Percentiles rank a stretch among this genome's conserved stretches.
Evolutionary conservation across 2,329 filamentous ascomycete genomes (phyloP).

Genomic region (Sarocladiaceae sp.): DNA sequence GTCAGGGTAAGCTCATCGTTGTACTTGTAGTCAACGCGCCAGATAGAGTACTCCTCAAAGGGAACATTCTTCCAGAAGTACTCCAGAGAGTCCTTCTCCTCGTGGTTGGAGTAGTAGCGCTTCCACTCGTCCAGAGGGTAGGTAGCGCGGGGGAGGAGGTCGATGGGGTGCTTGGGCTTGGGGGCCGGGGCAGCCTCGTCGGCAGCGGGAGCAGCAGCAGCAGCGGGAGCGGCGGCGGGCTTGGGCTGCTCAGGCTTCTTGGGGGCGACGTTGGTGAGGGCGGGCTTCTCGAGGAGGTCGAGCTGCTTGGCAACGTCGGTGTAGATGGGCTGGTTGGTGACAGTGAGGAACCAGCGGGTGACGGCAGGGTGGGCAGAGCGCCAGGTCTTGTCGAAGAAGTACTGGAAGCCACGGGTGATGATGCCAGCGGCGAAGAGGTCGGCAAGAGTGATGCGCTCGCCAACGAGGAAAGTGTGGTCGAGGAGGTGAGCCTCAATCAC

Average conservation of each 20-base stretch:
- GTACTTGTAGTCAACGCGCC: constrained; percentile 97
- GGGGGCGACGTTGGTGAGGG: constrained; percentile 62
- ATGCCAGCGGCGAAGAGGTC: constrained; percentile 80
- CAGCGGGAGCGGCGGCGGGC: constrained; percentile 39
- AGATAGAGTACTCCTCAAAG: constrained; percentile 92
- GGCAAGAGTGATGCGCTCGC: constrained; percentile 94
- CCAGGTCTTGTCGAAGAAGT: constrained; percentile 89
- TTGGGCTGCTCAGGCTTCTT: constrained; percentile 73
- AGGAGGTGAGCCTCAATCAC: constrained; percentile 83
- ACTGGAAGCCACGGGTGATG: constrained; percentile 83
- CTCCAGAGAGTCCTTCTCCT: constrained; percentile 77
- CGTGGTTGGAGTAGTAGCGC: constrained; percentile 96
- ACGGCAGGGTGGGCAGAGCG: constrained; percentile 76
- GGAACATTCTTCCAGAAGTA: constrained; percentile 99
- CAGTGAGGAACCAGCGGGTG: constrained; percentile 90
- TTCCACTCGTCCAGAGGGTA: constrained; percentile 95
- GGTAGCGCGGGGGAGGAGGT: constrained; percentile 71
- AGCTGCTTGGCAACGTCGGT: constrained; percentile 69
- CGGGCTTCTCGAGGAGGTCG: constrained; percentile 75
- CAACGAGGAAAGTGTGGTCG: constrained; percentile 93
- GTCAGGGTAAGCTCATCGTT: constrained; percentile 93
- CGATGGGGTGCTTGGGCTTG: constrained; percentile 96
- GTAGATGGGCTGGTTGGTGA: constrained; percentile 90
- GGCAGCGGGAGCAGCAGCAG: constrained; percentile 30
- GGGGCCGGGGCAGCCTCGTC: constrained; percentile 50